Conservation (phyloP, 1,284 basidiomycete genomes). For the Cutaneotrichosporon sp. region DNA sequence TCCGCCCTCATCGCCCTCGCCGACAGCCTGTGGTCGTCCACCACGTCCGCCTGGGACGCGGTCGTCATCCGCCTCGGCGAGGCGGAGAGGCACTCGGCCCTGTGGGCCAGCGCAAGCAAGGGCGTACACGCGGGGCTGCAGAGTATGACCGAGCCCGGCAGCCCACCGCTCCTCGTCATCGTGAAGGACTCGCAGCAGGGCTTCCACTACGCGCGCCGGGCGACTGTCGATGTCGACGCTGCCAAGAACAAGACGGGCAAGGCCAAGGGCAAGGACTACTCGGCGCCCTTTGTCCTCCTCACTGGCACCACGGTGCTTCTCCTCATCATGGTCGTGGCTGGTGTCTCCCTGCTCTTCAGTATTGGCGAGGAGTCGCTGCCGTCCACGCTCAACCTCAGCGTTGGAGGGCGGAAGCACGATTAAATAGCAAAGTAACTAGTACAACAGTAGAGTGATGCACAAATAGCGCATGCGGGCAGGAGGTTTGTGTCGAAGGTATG, state of each 20-base stretch:
- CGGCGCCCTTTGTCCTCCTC: constrained; percentile 39
- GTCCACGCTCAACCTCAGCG: constrained; percentile 43
- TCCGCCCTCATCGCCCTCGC: constrained; percentile 40
- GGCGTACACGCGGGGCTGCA: constrained; percentile 41
- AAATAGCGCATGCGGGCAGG: background rate
- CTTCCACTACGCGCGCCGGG: constrained; percentile 9
- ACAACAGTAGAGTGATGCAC: constrained; percentile 8
- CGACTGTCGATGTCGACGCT: constrained; percentile 18
- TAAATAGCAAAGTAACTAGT: constrained; percentile 14
- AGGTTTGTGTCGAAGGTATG: background rate
- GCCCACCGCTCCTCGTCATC: constrained; percentile 43
- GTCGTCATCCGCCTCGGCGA: constrained; percentile 37
- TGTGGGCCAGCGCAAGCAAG: constrained; percentile 37
- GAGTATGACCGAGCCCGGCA: constrained; percentile 39
- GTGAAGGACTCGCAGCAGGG: constrained; percentile 23
- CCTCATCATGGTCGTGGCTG: constrained; percentile 24
- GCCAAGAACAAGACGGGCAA: constrained; percentile 31
- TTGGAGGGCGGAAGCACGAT: constrained; percentile 37
- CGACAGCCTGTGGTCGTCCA: constrained; percentile 31
- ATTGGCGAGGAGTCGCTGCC: constrained; percentile 46
- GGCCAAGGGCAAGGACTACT: constrained; percentile 29
- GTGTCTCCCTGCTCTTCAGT: constrained; percentile 33
- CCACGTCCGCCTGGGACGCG: constrained; percentile 35
- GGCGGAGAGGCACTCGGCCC: constrained; percentile 26
- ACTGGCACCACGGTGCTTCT: constrained; percentile 39